Percentiles rank a stretch among this genome's conserved stretches.
Evolutionary conservation across 176 grass and related monocot genomes (phyloP).

Genomic region (Puccinellia tenuiflora): DNA sequence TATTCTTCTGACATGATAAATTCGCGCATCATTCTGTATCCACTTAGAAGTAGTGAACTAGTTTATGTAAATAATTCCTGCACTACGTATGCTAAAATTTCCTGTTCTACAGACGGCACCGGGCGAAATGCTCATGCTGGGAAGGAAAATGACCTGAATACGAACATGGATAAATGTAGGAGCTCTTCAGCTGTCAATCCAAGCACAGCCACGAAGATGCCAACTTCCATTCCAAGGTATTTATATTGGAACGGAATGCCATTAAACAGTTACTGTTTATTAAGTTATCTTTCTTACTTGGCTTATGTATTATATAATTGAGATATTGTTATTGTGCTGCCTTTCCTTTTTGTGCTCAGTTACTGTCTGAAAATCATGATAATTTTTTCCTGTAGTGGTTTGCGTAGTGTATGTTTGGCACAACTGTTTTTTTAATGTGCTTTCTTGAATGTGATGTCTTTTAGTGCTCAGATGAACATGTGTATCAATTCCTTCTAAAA

Average conservation of each 20-base stretch:
- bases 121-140: conserved; percentile 44
- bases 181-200: conserved; percentile 31
- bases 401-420: neutral
- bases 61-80: neutral
- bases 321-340: neutral
- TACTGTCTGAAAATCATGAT: neutral
- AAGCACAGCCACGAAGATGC: conserved; percentile 33
- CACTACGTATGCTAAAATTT: neutral
- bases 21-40: neutral
- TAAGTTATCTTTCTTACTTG: conserved; percentile 4
- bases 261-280: neutral
- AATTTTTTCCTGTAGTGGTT: neutral
- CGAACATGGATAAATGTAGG: conserved; percentile 41
- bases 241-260: neutral
- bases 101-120: conserved; percentile 34
- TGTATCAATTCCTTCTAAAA: neutral
- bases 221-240: conserved; percentile 49
- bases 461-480: neutral
- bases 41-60: neutral
- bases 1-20: neutral
- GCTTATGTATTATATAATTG: conserved; percentile 6
- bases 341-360: neutral
- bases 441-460: neutral
- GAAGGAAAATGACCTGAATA: conserved; percentile 60
- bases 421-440: neutral